Evolutionary conservation across 208 protist species (phyloP), one percentile per base, ranked within the genome.

Genomic region (Leishmania tarentolae): DNA sequence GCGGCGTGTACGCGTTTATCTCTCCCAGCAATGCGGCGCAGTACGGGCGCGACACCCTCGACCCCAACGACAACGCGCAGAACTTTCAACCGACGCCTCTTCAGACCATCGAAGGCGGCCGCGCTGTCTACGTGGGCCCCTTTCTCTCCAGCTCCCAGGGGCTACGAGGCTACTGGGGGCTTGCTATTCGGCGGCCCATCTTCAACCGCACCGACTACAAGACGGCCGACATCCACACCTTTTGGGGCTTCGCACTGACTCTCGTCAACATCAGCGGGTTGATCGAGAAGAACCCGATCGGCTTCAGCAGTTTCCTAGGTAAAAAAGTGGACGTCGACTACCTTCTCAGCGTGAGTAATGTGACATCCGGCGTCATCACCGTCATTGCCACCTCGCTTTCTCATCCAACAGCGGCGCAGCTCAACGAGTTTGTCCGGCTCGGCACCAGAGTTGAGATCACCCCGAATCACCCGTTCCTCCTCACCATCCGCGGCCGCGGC

Each of bases 221-320:
- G 9, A 6, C 31, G 11, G 42, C 52, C 19, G 65, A 42, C 4
- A 15, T 42, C 0, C 11, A 63, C 21, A 90, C 82, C 59, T 97
- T 97, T 79, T 97, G 93, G 92, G 93, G 93, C 53, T 95, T 97
- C 78, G 78, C 85, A 21, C 61, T 86, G 57, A 76, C 81, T 21
- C 63, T 84, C 0, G 69, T 92, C n/a, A 88, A 83, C 74, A 72
- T 97, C 0, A 80, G 81, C 44, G 42, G 73, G 1, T 63, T 94
- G 7, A 56, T 95, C 28, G 56, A 78, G 3, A 17, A 15, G 1
- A 63, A 59, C 37, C 7, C 40, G 21, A 63, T 86, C 28, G 37
- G 9, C 11, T 66, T 66, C 61, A 35, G 9, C 59, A 28, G 15
- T 6, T 9, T 21, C 37, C 4, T 6, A 19, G 44, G 28, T 37